Evolutionary conservation across 371 early-diverging fungal species (phyloP), one percentile per base, ranked within the genome.

Genomic region (Sporodiniella umbellata): DNA sequence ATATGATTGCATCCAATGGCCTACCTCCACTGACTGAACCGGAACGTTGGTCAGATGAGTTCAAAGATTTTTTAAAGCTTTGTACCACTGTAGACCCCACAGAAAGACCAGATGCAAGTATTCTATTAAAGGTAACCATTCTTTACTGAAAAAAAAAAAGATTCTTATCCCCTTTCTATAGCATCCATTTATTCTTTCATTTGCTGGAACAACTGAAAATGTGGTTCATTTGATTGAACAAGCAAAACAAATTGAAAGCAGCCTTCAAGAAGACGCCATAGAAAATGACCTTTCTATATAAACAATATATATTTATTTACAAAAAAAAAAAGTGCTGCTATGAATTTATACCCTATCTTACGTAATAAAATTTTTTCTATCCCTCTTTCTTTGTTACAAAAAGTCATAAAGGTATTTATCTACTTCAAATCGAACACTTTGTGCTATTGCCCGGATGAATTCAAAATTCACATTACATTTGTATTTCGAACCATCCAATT

Each of bases 391-490:
- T n/a, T 17, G 18, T 43, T 54, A 63, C 26, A 45, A 48, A 35
- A 88, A 88, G 56, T 95, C 92, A 63, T 84, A 85, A 19, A 96
- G 78, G 61, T 91, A 96, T 42, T 87, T 82, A 23, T 79, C 83
- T 31, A 94, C 68, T 31, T 93, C 91, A 70, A 95, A 95, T 37
- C 80, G 71, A 8, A 94, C 85, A 35, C 80, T 75, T 26, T 70
- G 68, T 4, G 90, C 83, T 3, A 95, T 68, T 0, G 63, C 54
- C 30, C 80, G 60, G 31, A 94, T 83, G 33, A 81, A 78, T 33
- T 91, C 91, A 50, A 84, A 88, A 40, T 86, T 83, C 8, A 89
- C 89, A 64, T 92, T 94, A 65, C 93, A 93, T 63, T 90, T 90
- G 72, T 83, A 89, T 59, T 84, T 88, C 23, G 87, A 74, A 2